Evolutionary conservation across 192 early-diverging fungal species (phyloP), one percentile per base, ranked within the genome.

Genomic region (Rhizoclosmatium globosum): DNA sequence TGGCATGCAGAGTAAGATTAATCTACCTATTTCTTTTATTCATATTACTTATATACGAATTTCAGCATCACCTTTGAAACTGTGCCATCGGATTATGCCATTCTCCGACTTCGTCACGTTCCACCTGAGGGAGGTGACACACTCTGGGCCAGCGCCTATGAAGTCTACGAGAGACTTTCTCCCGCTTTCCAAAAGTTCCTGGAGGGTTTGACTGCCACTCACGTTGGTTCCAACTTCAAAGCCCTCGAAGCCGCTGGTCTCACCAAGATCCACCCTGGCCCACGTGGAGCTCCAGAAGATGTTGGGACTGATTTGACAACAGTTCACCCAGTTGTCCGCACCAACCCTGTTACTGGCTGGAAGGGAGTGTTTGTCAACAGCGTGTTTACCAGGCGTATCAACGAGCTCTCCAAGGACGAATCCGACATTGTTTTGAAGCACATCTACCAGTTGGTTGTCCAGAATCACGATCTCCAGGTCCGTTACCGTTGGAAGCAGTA

Each of bases 91-190:
- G 82, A 84, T 19, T 79, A 79, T 23, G 84, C 90, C 19, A 79
- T 87, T n/a, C 78, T 91, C 43, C 82, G 83, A 47, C 75, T 91
- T 21, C 21, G 48, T 15, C 84, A 87, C 19, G 62, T 77, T 9
- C 79, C 31, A 31, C 31, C 31, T 31, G 31, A 31, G 31, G 31
- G 31, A 31, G 31, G 31, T 15, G 90, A 91, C 80, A 91, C 90
- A 0, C 47, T 90, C n/a, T 91, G 89, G 90, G 74, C 82, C 0
- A 82, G 79, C 67, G 80, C 80, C 2, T 91, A 91, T 81, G 84
- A 71, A 46, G 87, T 88, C 38, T 91, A 91, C 74, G 89, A 91
- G 50, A 79, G 76, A 42, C 71, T 90, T 23, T 87, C 89, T 4
- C 89, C 89, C 3, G 78, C 85, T 31, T 80, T 92, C 62, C 81